These are phyloP conservation scores for Chaetomium strumarium DNA, from an alignment of 2,329 filamentous ascomycete genomes.

Conservation along the genomic window DNA sequence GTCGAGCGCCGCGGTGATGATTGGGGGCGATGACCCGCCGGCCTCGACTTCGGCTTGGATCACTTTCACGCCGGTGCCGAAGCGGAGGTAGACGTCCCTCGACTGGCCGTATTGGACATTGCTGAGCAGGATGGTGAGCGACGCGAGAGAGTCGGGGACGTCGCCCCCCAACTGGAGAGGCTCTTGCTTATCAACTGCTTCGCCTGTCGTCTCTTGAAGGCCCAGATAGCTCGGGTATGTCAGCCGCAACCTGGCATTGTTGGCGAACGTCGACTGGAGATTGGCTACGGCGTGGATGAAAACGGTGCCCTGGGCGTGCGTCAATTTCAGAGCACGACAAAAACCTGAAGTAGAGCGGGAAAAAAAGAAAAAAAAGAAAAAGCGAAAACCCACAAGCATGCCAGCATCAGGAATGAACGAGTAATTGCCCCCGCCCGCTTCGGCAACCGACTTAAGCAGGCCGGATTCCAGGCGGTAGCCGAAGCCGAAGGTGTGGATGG, in stretches of 20 bases:
- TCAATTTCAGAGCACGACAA: not conserved
- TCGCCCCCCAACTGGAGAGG: constrained; percentile 21
- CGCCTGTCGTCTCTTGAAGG: constrained; percentile 36
- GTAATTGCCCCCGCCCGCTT: constrained; percentile 52
- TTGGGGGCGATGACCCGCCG: constrained; percentile 11
- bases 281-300: constrained; percentile 59
- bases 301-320: constrained; percentile 43
- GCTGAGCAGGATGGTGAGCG: constrained; percentile 39
- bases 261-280: constrained; percentile 53
- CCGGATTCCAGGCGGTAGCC: constrained; percentile 45
- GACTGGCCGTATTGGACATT: constrained; percentile 58
- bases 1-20: constrained; percentile 32
- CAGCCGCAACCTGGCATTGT: constrained; percentile 39
- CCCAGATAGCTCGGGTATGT: constrained; percentile 33
- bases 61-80: constrained; percentile 20
- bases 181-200: constrained; percentile 33
- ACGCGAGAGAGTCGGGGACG: constrained; percentile 3
- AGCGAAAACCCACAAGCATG: constrained; percentile 49
- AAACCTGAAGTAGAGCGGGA: not conserved
- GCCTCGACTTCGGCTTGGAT: not conserved
- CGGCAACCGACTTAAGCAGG: constrained; percentile 54
- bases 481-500: constrained; percentile 51
- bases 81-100: constrained; percentile 46
- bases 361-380: no score
- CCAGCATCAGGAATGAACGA: constrained; percentile 56